phyloP scores from a whole-genome alignment of 106 monocot genomes.

The Alisma plantagoaquatica region DNA sequence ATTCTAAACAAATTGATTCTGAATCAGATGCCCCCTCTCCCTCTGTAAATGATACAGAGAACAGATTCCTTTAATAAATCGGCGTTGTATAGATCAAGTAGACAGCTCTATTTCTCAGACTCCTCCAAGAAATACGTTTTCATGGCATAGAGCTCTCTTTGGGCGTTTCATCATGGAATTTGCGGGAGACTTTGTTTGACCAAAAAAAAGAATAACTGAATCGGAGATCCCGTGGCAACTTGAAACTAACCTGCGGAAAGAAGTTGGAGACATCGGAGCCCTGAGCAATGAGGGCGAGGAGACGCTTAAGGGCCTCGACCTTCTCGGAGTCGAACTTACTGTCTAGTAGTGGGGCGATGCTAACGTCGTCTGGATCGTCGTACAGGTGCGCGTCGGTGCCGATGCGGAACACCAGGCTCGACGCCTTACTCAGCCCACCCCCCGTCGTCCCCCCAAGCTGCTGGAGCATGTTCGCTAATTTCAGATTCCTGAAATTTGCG shows the following conservation, averaged over 20 bases:
- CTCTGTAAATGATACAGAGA: not conserved
- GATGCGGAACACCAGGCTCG: conserved; percentile 75
- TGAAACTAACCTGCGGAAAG: conserved; percentile 99
- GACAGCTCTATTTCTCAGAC: not conserved
- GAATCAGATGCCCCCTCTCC: not conserved
- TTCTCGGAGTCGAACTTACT: conserved; percentile 91
- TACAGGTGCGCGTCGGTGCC: conserved; percentile 99
- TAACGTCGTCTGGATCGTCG: conserved; percentile 89
- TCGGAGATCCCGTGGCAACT: too few relatives aligned
- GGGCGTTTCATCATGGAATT: not conserved
- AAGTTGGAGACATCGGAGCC: conserved; percentile 81
- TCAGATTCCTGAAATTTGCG: too few relatives aligned
- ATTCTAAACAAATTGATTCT: not conserved
- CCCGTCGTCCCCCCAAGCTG: conserved; percentile 63
- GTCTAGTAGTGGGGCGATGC: conserved; percentile 70
- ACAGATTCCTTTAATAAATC: not conserved
- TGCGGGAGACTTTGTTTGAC: not conserved
- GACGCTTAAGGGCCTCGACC: conserved; percentile 88
- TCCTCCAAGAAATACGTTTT: not conserved
- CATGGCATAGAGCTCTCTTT: not conserved
- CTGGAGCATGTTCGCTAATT: too few relatives aligned
- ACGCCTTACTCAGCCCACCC: conserved; percentile 67
- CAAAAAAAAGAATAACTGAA: not conserved
- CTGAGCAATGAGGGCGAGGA: conserved; percentile 92
- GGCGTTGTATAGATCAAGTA: not conserved